Percentiles rank a stretch among this genome's conserved stretches.
phyloP scores from a whole-genome alignment of 305 asterid species.

The Euphrasia arctica region DNA sequence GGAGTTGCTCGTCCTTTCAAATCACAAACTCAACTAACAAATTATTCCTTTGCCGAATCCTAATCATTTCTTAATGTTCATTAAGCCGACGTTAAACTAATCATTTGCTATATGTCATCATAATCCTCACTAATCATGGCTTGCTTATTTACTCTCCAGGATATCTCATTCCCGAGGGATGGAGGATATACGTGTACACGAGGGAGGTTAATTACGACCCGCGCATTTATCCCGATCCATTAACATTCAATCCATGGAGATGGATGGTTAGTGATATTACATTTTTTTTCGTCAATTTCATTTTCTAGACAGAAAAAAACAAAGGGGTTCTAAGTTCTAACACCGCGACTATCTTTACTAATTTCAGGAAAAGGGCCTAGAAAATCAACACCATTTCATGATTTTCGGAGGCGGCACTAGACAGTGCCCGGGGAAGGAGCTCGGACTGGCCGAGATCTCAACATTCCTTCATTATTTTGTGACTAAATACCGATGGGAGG shows the following conservation, averaged over 20 bases:
- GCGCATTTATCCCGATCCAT: slow-evolving; percentile 75
- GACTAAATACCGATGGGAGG: slow-evolving; percentile 93
- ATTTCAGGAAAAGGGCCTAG: slow-evolving; percentile 70
- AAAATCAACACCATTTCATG: slow-evolving; percentile 69
- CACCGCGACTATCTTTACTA: neutral
- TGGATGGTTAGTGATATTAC: slow-evolving; percentile 73
- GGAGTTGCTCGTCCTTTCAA: slow-evolving; percentile 31
- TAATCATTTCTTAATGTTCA: neutral
- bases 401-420: slow-evolving; percentile 98
- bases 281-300: neutral
- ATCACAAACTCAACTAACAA: slow-evolving; percentile 22
- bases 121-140: slow-evolving; percentile 11
- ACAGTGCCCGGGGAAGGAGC: slow-evolving; percentile 97
- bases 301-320: neutral
- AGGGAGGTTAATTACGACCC: slow-evolving; percentile 96
- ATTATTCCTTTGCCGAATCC: slow-evolving; percentile 30
- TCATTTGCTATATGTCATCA: no score
- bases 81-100: neutral
- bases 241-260: slow-evolving; percentile 94
- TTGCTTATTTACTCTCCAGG: slow-evolving; percentile 49
- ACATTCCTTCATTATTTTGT: slow-evolving; percentile 94
- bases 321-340: neutral
- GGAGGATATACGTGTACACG: slow-evolving; percentile 98
- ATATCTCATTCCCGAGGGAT: slow-evolving; percentile 77
- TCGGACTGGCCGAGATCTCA: slow-evolving; percentile 93